Conservation (phyloP, 2,329 filamentous ascomycete genomes). For the Talaromyces sp. region DNA sequence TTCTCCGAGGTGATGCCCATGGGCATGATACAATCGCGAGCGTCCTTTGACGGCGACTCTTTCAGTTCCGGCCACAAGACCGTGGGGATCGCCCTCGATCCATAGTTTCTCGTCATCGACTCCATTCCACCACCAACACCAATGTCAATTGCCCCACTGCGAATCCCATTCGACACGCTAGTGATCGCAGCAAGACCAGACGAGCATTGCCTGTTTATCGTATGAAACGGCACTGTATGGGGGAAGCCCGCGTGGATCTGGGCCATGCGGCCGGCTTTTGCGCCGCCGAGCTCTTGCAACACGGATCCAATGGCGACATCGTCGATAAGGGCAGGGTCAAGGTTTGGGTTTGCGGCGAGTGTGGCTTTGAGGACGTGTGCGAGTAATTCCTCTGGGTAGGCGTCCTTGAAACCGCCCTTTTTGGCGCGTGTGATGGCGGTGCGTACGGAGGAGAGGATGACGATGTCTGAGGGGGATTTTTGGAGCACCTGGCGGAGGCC, state of each 20-base stretch:
- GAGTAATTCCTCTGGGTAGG: conserved; percentile 86
- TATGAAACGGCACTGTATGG: conserved; percentile 70
- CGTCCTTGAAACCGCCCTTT: conserved; percentile 78
- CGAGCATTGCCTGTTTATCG: conserved; percentile 81
- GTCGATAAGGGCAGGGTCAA: conserved; percentile 64
- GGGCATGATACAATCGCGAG: conserved; percentile 82
- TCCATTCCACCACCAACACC: conserved; percentile 90
- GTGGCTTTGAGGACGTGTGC: conserved; percentile 60
- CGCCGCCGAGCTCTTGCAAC: conserved; percentile 82
- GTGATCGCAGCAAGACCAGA: conserved; percentile 74
- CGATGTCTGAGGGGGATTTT: conserved; percentile 74
- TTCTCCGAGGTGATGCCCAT: conserved; percentile 93
- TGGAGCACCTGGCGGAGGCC: conserved; percentile 71
- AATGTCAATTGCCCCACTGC: conserved; percentile 63
- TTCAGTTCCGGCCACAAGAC: conserved; percentile 71
- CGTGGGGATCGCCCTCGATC: conserved; percentile 73
- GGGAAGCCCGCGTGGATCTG: conserved; percentile 77
- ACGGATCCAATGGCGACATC: conserved; percentile 87
- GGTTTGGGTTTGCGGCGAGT: conserved; percentile 64
- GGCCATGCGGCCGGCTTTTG: conserved; percentile 87
- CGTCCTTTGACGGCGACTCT: conserved; percentile 61
- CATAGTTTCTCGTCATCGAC: conserved; percentile 93
- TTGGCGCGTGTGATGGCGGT: conserved; percentile 80
- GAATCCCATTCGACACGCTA: conserved; percentile 67
- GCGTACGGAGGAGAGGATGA: conserved; percentile 85